Evolutionary conservation across 1,139 yeast species (phyloP).

Genomic region (Arxiozyma slooffiae): DNA sequence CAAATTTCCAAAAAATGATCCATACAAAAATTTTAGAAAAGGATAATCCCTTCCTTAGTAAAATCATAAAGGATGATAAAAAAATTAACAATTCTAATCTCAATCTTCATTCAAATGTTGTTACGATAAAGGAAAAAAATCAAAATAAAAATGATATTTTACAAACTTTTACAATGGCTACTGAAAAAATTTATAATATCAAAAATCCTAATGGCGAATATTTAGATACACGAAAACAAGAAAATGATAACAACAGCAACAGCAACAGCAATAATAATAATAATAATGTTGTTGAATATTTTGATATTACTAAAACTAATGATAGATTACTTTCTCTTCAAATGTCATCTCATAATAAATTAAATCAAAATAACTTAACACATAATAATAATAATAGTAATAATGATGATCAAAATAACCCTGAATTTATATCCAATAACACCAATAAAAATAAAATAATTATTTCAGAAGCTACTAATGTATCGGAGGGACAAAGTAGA

Average conservation of each 20-base stretch:
- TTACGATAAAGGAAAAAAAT: background rate
- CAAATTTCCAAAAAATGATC: constrained; percentile 12
- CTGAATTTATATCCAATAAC: no score
- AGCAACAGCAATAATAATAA: background rate
- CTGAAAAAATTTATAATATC: background rate
- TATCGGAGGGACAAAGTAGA: constrained; percentile 63
- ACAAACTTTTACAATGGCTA: background rate
- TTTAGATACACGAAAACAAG: background rate
- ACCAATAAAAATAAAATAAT: constrained; percentile 22
- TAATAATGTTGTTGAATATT: no score
- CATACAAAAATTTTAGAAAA: constrained; percentile 24
- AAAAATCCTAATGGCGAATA: constrained; percentile 3
- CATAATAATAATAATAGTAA: background rate
- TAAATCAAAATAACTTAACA: constrained; percentile 10
- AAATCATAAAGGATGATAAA: background rate
- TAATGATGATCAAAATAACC: no score
- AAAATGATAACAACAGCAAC: background rate
- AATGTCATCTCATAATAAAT: background rate
- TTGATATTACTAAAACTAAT: background rate
- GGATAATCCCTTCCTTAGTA: constrained; percentile 26
- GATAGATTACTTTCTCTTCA: background rate
- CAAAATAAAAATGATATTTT: background rate
- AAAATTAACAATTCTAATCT: background rate
- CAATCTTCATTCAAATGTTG: no score
- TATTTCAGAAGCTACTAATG: constrained; percentile 69